Evolutionary conservation across 2,329 filamentous ascomycete genomes (phyloP), one percentile per base, ranked within the genome.

Genomic region (Penicillium decumbens): DNA sequence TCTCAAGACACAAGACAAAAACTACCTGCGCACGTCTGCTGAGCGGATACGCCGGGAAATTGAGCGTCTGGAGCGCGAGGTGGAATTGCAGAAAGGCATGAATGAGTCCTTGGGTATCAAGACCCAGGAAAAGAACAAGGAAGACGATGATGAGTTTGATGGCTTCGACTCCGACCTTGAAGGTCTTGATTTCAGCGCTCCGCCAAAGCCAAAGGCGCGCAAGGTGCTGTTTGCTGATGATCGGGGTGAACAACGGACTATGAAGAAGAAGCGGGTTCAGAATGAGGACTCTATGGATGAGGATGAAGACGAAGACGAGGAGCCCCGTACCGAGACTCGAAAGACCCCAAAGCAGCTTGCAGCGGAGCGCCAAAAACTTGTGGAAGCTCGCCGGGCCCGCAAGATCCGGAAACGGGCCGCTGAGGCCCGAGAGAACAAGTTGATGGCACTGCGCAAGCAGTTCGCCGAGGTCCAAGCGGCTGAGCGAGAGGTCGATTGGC

Each of bases 1-100:
- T 60, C 72, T 85, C 54, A 85, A 85, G 73, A 84, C 81, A 27
- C 82, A 85, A 68, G 82, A 85, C 70, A 76, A 74, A 9, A 81
- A 79, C 5, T 85, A 85, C 58, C 66, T 85, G 43, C 70, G 80
- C 58, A 82, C 79, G 10, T 75, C 80, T 60, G 69, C 79, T 64
- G 79, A 81, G 69, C 74, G 75, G 64, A 74, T 78, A 12, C 71
- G 77, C 53, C 75, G 76, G 55, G 73, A 82, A 69, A 72, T 77
- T 50, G 74, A 77, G 62, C 73, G 75, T 62, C 53, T 80, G 43
- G 70, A 76, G 59, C 63, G 66, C 46, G 74, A 77, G 38, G 65
- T 75, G 41, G 60, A 65, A 43, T 50, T 78, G 49, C 67, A 72
- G 49, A 63, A 72, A 27, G 70, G 62, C 18, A 65, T 70, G 65